These are phyloP conservation scores for Phylloporus scabripes DNA, from an alignment of 768 basidiomycete species.

Conservation along the genomic window DNA sequence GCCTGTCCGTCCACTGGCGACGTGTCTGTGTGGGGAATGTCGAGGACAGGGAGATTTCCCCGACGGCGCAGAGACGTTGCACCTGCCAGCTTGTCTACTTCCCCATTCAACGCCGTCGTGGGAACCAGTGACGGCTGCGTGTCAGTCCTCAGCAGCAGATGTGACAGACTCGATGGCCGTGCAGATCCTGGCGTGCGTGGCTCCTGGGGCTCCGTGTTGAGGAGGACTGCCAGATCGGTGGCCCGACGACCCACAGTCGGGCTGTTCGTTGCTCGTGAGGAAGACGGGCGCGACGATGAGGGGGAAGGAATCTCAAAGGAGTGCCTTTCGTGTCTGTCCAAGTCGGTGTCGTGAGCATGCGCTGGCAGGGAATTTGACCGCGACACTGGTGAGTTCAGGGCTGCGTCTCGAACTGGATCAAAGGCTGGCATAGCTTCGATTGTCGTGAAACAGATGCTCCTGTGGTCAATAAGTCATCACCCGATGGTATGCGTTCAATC, in stretches of 20 bases:
- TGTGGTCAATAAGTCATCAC: conserved; percentile 14
- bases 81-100: conserved; percentile 24
- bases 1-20: conserved; percentile 17
- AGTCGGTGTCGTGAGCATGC: conserved; percentile 23
- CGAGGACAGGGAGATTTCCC: conserved; percentile 28
- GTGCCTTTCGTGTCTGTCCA: conserved; percentile 24
- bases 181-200: conserved; percentile 33
- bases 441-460: neutral
- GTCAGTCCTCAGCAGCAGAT: conserved; percentile 32
- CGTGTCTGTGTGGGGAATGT: conserved; percentile 29
- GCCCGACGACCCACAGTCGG: conserved; percentile 55
- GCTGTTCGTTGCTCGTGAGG: conserved; percentile 34
- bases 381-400: conserved; percentile 68
- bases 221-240: conserved; percentile 71
- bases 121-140: conserved; percentile 16
- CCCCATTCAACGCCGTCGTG: conserved; percentile 12
- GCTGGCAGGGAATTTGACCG: conserved; percentile 36
- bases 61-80: conserved; percentile 28
- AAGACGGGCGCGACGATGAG: conserved; percentile 33
- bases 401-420: conserved; percentile 85
- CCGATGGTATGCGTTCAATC: conserved; percentile 1
- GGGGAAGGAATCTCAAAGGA: conserved; percentile 33
- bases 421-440: conserved; percentile 41
- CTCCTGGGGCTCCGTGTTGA: conserved; percentile 55
- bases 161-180: conserved; percentile 41